These are phyloP conservation scores for Ophiostoma novo-ulmi DNA, from an alignment of 2,329 filamentous ascomycete species.

Conservation along the genomic window DNA sequence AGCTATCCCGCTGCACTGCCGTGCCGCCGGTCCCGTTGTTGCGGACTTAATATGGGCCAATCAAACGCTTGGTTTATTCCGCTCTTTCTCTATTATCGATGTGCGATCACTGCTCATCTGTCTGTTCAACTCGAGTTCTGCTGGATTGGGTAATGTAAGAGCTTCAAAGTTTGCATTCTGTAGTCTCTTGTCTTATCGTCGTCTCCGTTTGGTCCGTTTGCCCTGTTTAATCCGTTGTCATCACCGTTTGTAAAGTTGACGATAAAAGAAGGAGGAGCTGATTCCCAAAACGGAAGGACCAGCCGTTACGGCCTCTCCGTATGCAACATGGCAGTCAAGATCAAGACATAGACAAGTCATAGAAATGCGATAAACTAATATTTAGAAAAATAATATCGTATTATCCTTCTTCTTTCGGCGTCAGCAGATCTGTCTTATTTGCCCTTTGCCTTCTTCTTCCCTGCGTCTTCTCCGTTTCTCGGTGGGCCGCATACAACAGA, in stretches of 20 bases:
- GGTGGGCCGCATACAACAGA: not conserved
- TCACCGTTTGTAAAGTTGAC: not conserved
- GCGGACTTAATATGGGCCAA: not conserved
- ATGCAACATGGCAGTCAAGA: too few species aligned
- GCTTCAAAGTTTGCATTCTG: not conserved
- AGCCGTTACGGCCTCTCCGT: not conserved
- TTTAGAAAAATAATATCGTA: not conserved
- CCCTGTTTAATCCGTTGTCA: not conserved
- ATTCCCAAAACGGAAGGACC: constrained; percentile 1
- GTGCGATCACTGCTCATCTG: too few species aligned
- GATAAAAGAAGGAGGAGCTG: not conserved
- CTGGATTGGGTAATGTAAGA: not conserved
- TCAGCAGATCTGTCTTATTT: not conserved
- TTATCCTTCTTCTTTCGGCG: not conserved
- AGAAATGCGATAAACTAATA: too few species aligned
- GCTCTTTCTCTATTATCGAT: not conserved
- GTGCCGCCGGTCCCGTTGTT: not conserved
- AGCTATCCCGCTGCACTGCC: not conserved
- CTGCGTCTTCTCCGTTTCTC: constrained; percentile 9
- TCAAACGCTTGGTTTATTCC: not conserved
- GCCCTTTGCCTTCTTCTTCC: not conserved
- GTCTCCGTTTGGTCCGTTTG: not conserved
- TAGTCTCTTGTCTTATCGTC: not conserved
- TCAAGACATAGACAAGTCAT: too few species aligned
- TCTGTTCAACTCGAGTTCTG: not conserved